Evolutionary conservation across 129 eudicot species (phyloP).

Genomic region (Artemisia tridentata): DNA sequence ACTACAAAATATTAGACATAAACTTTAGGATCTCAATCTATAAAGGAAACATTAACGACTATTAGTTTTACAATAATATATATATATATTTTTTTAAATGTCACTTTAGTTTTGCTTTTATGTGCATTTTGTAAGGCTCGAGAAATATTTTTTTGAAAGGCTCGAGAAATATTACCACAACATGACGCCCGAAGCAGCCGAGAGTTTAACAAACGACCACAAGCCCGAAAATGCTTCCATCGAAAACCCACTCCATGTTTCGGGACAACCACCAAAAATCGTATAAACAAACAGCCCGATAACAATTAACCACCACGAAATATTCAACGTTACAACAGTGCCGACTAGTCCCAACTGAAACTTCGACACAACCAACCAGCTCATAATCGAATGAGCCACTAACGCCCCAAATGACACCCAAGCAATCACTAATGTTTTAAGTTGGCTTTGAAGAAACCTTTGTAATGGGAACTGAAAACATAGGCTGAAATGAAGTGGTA

Average conservation of each 20-base stretch:
- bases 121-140: too few relatives aligned
- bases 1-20: too few relatives aligned
- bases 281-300: constrained; percentile 44
- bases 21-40: too few relatives aligned
- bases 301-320: constrained; percentile 69
- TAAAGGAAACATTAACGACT: too few relatives aligned
- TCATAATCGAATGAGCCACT: constrained; percentile 45
- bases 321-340: constrained; percentile 53
- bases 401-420: constrained; percentile 60
- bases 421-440: constrained; percentile 59
- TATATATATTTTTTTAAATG: background rate
- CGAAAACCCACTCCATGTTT: constrained; percentile 71
- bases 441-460: constrained; percentile 81
- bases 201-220: constrained; percentile 78
- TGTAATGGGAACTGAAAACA: constrained; percentile 73
- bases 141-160: background rate
- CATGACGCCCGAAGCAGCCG: constrained; percentile 92
- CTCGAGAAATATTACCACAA: constrained; percentile 50
- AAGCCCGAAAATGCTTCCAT: constrained; percentile 65
- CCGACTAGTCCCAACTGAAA: constrained; percentile 52
- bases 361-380: constrained; percentile 55
- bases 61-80: background rate
- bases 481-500: constrained; percentile 80
- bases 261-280: constrained; percentile 67
- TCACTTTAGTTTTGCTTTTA: too few relatives aligned